These are phyloP conservation scores for Cupressus sempervirens DNA, from an alignment of 75 land plant species.

Conservation along the genomic window DNA sequence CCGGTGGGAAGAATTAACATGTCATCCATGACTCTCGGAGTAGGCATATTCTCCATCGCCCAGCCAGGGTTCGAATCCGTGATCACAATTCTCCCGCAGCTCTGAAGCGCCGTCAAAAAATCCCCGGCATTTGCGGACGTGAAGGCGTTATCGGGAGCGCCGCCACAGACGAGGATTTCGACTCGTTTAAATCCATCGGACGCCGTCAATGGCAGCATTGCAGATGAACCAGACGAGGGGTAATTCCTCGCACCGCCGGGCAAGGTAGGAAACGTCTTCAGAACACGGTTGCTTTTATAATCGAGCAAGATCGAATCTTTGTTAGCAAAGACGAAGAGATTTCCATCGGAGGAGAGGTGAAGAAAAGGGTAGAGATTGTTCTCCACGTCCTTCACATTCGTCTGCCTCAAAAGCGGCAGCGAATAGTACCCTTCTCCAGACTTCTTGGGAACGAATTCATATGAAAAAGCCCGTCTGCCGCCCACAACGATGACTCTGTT, in stretches of 20 bases:
- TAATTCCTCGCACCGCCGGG: conserved; percentile 35
- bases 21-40: no score
- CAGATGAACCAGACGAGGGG: conserved; percentile 24
- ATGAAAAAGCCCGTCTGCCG: conserved; percentile 24
- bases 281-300: conserved; percentile 26
- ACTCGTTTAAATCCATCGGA: conserved; percentile 2
- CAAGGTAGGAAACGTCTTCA: conserved; percentile 33
- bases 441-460: conserved; percentile 36
- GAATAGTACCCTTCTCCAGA: not conserved
- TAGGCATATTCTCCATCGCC: no score
- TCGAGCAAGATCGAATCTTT: conserved; percentile 45
- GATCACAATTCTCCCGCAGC: conserved; percentile 17
- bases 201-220: conserved; percentile 15
- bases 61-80: not conserved
- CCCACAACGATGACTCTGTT: conserved; percentile 35
- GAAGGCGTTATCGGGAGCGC: conserved; percentile 8
- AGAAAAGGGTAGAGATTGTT: conserved; percentile 49
- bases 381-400: conserved; percentile 9
- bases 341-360: conserved; percentile 35
- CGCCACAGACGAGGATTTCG: conserved; percentile 30
- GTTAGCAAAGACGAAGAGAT: no score
- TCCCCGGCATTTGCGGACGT: conserved; percentile 8
- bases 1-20: no score
- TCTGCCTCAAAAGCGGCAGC: conserved; percentile 29
- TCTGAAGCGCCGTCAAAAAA: not conserved